Conservation (phyloP, 768 basidiomycete genomes). For the Rhodotorula toruloides region DNA sequence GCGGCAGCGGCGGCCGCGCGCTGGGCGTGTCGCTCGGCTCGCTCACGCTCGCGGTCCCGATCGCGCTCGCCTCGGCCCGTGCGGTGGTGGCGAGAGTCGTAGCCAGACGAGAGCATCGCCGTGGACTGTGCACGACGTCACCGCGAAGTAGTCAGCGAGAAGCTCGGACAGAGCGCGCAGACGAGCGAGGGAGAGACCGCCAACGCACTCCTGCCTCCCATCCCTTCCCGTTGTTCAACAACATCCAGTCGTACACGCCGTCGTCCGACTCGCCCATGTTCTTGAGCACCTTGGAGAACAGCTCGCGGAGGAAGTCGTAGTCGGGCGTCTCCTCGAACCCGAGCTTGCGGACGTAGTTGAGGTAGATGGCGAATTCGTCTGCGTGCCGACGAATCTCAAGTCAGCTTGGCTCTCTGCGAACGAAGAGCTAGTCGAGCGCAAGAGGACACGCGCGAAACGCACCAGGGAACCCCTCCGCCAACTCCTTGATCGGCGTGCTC, state of each 20-base stretch:
- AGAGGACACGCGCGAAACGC: constrained; percentile 40
- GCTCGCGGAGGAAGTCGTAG: constrained; percentile 92
- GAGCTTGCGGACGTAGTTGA: constrained; percentile 97
- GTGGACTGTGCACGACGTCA: background rate
- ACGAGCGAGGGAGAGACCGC: constrained; percentile 1
- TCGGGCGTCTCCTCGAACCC: constrained; percentile 99
- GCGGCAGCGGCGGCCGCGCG: constrained; percentile 37
- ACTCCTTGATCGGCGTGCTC: constrained; percentile 92
- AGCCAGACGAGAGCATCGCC: constrained; percentile 26
- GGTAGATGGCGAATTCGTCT: constrained; percentile 98
- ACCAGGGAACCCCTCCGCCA: constrained; percentile 94
- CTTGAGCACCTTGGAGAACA: constrained; percentile 91
- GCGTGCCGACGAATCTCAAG: constrained; percentile 3
- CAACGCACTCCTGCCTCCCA: constrained; percentile 64
- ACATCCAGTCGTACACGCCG: constrained; percentile 93
- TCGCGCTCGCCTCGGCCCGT: constrained; percentile 36
- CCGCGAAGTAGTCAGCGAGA: too few relatives aligned
- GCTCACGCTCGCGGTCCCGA: constrained; percentile 43
- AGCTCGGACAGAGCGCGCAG: background rate
- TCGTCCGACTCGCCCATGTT: constrained; percentile 86
- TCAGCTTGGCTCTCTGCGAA: constrained; percentile 1
- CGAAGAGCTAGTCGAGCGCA: background rate
- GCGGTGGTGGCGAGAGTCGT: constrained; percentile 42
- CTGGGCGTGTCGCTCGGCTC: constrained; percentile 42
- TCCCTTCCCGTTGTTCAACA: constrained; percentile 84